Conservation (phyloP, 768 basidiomycete species). For the Calocera viscosa region DNA sequence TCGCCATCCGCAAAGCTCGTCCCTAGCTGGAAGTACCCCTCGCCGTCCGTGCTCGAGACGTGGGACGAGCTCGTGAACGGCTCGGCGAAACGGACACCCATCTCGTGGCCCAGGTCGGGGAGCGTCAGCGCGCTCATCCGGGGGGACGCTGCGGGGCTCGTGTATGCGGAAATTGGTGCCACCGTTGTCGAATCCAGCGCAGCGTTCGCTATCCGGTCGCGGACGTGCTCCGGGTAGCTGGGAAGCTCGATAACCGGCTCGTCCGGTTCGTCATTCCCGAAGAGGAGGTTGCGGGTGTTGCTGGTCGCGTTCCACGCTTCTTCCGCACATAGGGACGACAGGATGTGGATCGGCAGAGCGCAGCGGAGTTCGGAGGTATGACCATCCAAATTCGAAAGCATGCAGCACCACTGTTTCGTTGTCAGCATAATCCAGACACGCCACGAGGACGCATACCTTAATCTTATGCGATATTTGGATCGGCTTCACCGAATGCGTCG, state of each 20-base stretch:
- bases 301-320: slow-evolving; percentile 64
- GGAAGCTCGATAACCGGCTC: slow-evolving; percentile 67
- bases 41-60: not conserved
- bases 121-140: slow-evolving; percentile 21
- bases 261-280: slow-evolving; percentile 35
- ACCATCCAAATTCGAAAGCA: slow-evolving; percentile 61
- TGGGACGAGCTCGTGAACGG: not conserved
- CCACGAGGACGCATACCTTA: slow-evolving; percentile 28
- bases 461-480: slow-evolving; percentile 62
- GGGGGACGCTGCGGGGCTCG: slow-evolving; percentile 2
- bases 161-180: slow-evolving; percentile 3
- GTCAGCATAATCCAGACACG: not conserved
- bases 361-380: slow-evolving; percentile 92
- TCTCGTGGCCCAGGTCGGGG: not conserved
- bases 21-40: not conserved
- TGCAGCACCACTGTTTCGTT: not conserved
- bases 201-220: slow-evolving; percentile 58
- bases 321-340: slow-evolving; percentile 56
- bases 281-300: slow-evolving; percentile 62
- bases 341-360: slow-evolving; percentile 76
- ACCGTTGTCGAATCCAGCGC: slow-evolving; percentile 10
- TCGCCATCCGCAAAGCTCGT: not conserved
- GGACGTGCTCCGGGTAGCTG: slow-evolving; percentile 77
- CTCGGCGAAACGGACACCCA: not conserved
- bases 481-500: slow-evolving; percentile 64